These are phyloP conservation scores for Lippia alba DNA, from an alignment of 305 asterid genomes.

Conservation along the genomic window DNA sequence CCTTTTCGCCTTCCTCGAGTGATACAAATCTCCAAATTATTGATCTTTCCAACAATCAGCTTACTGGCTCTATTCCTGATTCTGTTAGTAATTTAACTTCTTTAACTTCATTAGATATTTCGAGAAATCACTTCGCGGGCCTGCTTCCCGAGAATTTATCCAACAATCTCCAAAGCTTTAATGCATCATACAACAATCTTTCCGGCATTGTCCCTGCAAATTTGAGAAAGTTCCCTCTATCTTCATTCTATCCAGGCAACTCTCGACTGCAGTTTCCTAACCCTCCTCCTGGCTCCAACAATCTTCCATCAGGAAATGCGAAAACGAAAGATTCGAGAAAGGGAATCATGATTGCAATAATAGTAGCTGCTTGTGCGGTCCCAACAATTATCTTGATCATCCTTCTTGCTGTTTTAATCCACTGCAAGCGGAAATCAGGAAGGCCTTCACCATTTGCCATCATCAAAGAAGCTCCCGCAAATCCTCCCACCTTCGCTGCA, in stretches of 20 bases:
- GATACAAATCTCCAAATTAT: constrained; percentile 58
- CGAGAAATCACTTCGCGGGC: constrained; percentile 73
- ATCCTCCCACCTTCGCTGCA: constrained; percentile 38
- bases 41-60: constrained; percentile 74
- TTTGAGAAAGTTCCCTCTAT: constrained; percentile 76
- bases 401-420: constrained; percentile 59
- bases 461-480: constrained; percentile 50
- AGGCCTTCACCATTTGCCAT: constrained; percentile 45
- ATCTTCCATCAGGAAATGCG: constrained; percentile 40
- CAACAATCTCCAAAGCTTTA: constrained; percentile 67
- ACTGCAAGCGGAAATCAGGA: constrained; percentile 50
- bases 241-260: constrained; percentile 88
- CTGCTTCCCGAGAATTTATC: constrained; percentile 71
- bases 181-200: constrained; percentile 80
- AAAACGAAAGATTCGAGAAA: constrained; percentile 50
- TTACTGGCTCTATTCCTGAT: constrained; percentile 68
- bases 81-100: constrained; percentile 56
- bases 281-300: constrained; percentile 60
- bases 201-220: constrained; percentile 92
- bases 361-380: constrained; percentile 68
- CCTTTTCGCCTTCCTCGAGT: constrained; percentile 57
- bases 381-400: constrained; percentile 57
- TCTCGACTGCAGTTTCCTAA: constrained; percentile 72
- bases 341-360: constrained; percentile 53
- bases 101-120: constrained; percentile 61